Evolutionary conservation across 1,284 basidiomycete species (phyloP), one percentile per base, ranked within the genome.

Genomic region (Ustilago bromivora): DNA sequence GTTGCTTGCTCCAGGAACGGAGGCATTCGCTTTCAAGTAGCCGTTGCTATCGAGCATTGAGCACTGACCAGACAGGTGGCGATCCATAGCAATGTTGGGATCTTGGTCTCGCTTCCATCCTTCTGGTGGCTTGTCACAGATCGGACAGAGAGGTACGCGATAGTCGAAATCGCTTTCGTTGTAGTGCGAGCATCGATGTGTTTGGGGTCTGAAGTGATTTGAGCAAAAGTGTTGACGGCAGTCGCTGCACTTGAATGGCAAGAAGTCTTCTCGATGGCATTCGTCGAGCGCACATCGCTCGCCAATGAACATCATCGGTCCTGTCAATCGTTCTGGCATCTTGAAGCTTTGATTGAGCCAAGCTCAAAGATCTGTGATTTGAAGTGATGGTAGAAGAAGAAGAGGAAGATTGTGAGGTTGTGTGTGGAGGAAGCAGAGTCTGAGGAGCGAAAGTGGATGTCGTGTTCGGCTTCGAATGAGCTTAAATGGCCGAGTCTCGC

Each of bases 231-330:
- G 75, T 51, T 79, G 63, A 28, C 72, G 66, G 31, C 82, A 83
- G 56, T 82, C 76, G 57, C 62, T 59, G 63, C 82, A 83, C 53
- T 79, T 73, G 80, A 83, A 81, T 7, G 82, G 82, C 7, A 83
- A 52, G 51, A 82, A 83, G 66, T 82, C 80, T 49, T 83, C 82
- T 41, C 81, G 76, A 52, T 79, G 71, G 40, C 82, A 83, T 46
- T 81, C 77, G 7, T 71, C 57, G 54, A 76, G 57, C 23, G 69
- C 67, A 64, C 82, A 83, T 53, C 66, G 66, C 61, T 83, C 71
- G 55, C 82, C 82, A 64, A 83, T 73, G 71, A 82, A 82, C 76
- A 83, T 78, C 79, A 83, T 80, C 15, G 77, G 61, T 8, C 79
- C 79, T 51, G 76, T 78, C 23, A 71, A 71, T 35, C 76, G 67